Evolutionary conservation across 768 basidiomycete genomes (phyloP).

Genomic region (Pleurotus salmoneostramineus): DNA sequence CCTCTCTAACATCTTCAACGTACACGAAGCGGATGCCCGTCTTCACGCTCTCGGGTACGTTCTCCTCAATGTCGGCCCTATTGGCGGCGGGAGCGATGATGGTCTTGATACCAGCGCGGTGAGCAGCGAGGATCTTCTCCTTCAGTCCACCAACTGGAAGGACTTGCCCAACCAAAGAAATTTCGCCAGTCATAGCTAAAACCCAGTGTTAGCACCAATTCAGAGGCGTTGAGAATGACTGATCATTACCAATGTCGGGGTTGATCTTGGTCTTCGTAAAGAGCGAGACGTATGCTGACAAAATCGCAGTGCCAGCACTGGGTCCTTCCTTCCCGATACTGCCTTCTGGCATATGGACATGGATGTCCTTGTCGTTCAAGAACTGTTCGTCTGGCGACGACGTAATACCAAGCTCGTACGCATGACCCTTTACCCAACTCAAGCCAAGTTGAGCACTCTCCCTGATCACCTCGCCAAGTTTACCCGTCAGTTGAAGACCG

Average conservation of each 20-base stretch:
- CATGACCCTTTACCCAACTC: constrained; percentile 90
- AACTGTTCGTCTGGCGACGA: constrained; percentile 66
- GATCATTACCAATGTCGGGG: constrained; percentile 79
- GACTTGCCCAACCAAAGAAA: constrained; percentile 94
- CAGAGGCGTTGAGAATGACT: neutral
- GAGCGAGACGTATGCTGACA: constrained; percentile 88
- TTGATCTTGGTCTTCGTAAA: constrained; percentile 82
- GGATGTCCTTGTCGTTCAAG: constrained; percentile 82
- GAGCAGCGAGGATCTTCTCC: constrained; percentile 95
- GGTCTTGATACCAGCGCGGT: constrained; percentile 94
- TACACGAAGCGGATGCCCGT: constrained; percentile 93
- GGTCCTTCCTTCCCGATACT: constrained; percentile 95
- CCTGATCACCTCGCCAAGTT: constrained; percentile 96
- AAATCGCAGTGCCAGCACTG: constrained; percentile 91
- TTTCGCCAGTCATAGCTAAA: constrained; percentile 96
- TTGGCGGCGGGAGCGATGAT: constrained; percentile 86
- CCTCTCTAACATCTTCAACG: constrained; percentile 90
- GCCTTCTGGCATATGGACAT: constrained; percentile 97
- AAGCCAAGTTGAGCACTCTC: constrained; percentile 95
- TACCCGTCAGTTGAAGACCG: constrained; percentile 87
- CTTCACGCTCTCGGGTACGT: constrained; percentile 95
- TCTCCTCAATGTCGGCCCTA: constrained; percentile 93
- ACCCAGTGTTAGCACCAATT: neutral
- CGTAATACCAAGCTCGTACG: constrained; percentile 86
- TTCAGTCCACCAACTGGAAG: constrained; percentile 95